Base-by-base conservation (phyloP, 768 basidiomycete genomes). In the Royoungia palumana region DNA sequence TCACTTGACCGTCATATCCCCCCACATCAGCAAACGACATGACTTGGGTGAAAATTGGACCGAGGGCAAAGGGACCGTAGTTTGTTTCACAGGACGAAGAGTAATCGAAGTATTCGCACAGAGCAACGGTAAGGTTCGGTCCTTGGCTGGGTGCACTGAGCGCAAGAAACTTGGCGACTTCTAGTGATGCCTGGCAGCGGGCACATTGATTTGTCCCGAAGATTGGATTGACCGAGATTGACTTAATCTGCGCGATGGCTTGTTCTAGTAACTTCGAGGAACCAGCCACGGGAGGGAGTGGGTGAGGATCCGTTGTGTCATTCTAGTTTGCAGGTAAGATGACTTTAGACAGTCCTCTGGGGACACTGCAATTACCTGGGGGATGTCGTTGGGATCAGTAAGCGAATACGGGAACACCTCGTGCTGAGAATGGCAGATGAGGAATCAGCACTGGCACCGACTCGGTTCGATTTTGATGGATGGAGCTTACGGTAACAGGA, bases 1-100 rank as follows among this genome's bases (percentile, higher is more conserved):
- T 27, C 54, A 85, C 83, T 74, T 86, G 83, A 13, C 87, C 87
- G 57, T 89, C 87, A 46, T 79, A 80, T 6, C 85, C 85, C 12
- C 80, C 81, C 2, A 83, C 79, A 58, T 89, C 79, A 7, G 86
- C 83, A 52, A 82, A 83, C 11, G 85, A 79, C 34, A 83, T 53
- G 11, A 89, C 85, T 64, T 89, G 87, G 0, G 87, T 85, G 50
- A 87, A 62, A 24, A 84, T 72, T 4, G 82, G 67, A 0, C 87
- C 87, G 16, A 81, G 61, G 5, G 72, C 74, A 45, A 72, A 63
- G 7, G 66, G 55, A 20, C 79, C 75, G 60, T 71, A 84, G 24
- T 65, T 74, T 14, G 67, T 69, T 47, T 70, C 69, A 63, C 86
- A 88, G 20, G 69, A 67, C 7, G 66, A 67, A 0, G 76, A 72